A percentile compares a stretch with the other conserved stretches of the same genome.
Conservation (phyloP, 2,329 filamentous ascomycete genomes). For the Akanthomyces uredinophilus region DNA sequence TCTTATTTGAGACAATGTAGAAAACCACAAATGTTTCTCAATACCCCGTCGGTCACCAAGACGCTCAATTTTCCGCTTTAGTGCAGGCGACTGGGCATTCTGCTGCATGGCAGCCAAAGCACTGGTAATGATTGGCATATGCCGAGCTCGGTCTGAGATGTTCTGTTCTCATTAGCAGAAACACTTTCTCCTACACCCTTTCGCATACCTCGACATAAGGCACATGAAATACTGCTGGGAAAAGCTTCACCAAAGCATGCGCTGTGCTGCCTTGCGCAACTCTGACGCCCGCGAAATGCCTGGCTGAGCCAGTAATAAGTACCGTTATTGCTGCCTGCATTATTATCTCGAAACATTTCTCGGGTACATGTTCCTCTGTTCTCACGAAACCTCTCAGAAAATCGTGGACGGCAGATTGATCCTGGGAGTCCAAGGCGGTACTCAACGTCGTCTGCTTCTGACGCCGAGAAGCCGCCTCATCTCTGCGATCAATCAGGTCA, state of each 20-base stretch:
- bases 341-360: background rate
- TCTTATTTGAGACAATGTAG: background rate
- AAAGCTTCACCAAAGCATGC: slow-evolving; percentile 24
- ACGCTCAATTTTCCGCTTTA: slow-evolving; percentile 26
- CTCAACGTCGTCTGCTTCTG: background rate
- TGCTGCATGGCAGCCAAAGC: slow-evolving; percentile 29
- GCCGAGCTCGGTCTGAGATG: slow-evolving; percentile 22
- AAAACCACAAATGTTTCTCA: background rate
- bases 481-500: background rate
- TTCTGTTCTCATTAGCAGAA: slow-evolving; percentile 17
- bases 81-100: slow-evolving; percentile 28
- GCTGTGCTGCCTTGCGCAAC: slow-evolving; percentile 16
- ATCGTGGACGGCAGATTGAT: background rate
- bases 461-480: background rate
- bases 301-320: slow-evolving; percentile 23
- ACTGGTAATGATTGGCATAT: slow-evolving; percentile 26
- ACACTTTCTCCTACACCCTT: too few relatives aligned
- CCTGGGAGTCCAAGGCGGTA: background rate
- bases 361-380: background rate
- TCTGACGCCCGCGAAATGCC: slow-evolving; percentile 21
- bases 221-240: slow-evolving; percentile 33
- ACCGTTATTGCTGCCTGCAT: slow-evolving; percentile 22
- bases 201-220: slow-evolving; percentile 30
- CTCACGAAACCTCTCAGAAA: background rate
- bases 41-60: slow-evolving; percentile 5